Percentiles rank a stretch among this genome's conserved stretches.
These are phyloP conservation scores for grape (Vitis vinifera) DNA, from an alignment of 164 flowering plant species.

Conservation along the genomic window DNA sequence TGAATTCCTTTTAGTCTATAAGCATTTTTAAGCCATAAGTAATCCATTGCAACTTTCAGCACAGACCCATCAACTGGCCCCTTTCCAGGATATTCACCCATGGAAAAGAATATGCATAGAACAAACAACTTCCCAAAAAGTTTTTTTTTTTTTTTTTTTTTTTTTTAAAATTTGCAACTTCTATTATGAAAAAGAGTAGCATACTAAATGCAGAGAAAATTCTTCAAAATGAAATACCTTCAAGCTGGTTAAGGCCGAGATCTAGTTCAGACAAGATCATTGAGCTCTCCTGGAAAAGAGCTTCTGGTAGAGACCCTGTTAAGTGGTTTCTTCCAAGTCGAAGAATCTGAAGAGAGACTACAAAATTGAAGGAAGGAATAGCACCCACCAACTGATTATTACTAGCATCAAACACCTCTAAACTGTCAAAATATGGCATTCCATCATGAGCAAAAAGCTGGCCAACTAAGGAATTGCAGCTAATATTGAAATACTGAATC, in stretches of 20 bases:
- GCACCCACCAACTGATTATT: constrained; percentile 51
- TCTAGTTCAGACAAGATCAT: constrained; percentile 65
- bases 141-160: too few species aligned
- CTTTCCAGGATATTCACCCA: too few species aligned
- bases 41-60: too few species aligned
- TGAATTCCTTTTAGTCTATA: too few species aligned
- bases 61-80: too few species aligned
- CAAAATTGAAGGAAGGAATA: constrained; percentile 56
- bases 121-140: too few species aligned
- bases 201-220: background rate
- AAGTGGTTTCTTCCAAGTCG: constrained; percentile 54
- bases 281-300: constrained; percentile 62
- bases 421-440: constrained; percentile 57
- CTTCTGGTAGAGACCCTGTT: constrained; percentile 63
- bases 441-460: constrained; percentile 67
- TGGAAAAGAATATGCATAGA: too few species aligned
- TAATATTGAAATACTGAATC: constrained; percentile 54
- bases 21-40: too few species aligned
- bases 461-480: constrained; percentile 58
- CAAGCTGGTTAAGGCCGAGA: constrained; percentile 63
- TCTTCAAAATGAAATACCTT: constrained; percentile 41
- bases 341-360: constrained; percentile 56
- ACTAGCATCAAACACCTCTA: constrained; percentile 76
- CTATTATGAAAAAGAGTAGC: background rate
- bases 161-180: background rate